These are phyloP conservation scores for Cucurbitaria berberidis DNA, from an alignment of 2,329 filamentous ascomycete species.

Conservation along the genomic window DNA sequence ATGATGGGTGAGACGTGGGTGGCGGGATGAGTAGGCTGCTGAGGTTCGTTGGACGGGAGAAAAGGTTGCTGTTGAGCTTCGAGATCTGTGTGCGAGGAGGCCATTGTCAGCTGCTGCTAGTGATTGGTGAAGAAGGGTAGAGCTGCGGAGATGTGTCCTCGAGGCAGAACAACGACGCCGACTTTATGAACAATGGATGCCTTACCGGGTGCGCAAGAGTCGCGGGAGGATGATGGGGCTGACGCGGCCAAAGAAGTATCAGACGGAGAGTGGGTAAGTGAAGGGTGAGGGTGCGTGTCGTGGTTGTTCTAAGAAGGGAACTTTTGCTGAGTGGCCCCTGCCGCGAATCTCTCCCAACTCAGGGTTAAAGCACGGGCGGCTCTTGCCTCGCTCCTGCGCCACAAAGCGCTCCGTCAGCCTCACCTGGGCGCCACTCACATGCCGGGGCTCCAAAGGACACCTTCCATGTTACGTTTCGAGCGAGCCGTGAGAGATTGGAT, in stretches of 20 bases:
- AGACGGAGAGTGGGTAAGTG: slow-evolving; percentile 11
- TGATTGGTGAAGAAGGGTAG: slow-evolving; percentile 6
- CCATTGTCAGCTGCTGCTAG: slow-evolving; percentile 35
- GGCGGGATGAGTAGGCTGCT: slow-evolving; percentile 6
- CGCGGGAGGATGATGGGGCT: slow-evolving; percentile 19
- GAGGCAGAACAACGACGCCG: slow-evolving; percentile 3
- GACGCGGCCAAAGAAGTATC: slow-evolving; percentile 33
- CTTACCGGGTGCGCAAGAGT: slow-evolving; percentile 31
- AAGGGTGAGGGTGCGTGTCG: slow-evolving; percentile 11
- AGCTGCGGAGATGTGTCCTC: slow-evolving; percentile 40
- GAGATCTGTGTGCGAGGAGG: slow-evolving; percentile 34
- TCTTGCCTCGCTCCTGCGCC: slow-evolving; percentile 12
- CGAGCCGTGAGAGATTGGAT: slow-evolving; percentile 2
- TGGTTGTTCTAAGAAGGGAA: slow-evolving; percentile 1
- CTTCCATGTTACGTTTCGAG: too few species aligned
- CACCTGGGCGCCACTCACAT: slow-evolving; percentile 17
- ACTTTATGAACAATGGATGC: slow-evolving; percentile 30
- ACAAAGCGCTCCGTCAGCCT: slow-evolving; percentile 12
- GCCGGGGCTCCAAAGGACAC: slow-evolving; percentile 9
- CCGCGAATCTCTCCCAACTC: slow-evolving; percentile 21
- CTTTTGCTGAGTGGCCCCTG: slow-evolving; percentile 17
- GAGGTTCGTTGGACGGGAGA: slow-evolving; percentile 25
- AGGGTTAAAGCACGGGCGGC: slow-evolving; percentile 9
- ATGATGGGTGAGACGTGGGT: slow-evolving; percentile 56
- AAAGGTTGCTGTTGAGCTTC: slow-evolving; percentile 38